These are phyloP conservation scores for Berkeleyomyces basicola DNA, from an alignment of 2,329 filamentous ascomycete genomes.

Conservation along the genomic window DNA sequence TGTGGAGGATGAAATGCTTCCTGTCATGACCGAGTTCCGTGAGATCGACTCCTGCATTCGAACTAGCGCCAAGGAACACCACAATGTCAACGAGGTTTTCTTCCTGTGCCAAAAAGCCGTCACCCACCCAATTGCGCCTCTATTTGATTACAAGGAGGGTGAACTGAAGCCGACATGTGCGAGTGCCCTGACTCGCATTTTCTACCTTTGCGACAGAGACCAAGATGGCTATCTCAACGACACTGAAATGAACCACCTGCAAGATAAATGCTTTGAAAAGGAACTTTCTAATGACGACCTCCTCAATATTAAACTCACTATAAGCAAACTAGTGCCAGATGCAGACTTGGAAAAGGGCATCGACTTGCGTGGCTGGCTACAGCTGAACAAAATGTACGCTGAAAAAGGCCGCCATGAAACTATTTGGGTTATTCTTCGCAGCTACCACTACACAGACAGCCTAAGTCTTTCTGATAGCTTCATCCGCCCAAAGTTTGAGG, in stretches of 20 bases:
- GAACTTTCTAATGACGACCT: slow-evolving; percentile 65
- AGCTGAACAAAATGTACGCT: slow-evolving; percentile 88
- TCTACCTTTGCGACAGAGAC: slow-evolving; percentile 92
- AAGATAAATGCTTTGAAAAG: slow-evolving; percentile 83
- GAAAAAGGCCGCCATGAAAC: slow-evolving; percentile 97
- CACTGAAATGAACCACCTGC: slow-evolving; percentile 78
- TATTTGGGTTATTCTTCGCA: slow-evolving; percentile 90
- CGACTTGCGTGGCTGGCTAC: slow-evolving; percentile 66
- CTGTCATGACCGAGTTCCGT: slow-evolving; percentile 95
- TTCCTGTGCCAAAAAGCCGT: slow-evolving; percentile 97
- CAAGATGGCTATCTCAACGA: slow-evolving; percentile 88
- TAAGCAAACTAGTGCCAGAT: slow-evolving; percentile 50
- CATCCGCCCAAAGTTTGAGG: slow-evolving; percentile 83
- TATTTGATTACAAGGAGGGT: slow-evolving; percentile 91
- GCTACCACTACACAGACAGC: slow-evolving; percentile 93
- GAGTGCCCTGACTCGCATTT: slow-evolving; percentile 73
- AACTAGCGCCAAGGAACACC: slow-evolving; percentile 78
- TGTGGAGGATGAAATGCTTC: slow-evolving; percentile 92
- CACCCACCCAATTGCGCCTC: slow-evolving; percentile 85
- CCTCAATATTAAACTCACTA: slow-evolving; percentile 76
- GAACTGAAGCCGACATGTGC: slow-evolving; percentile 77
- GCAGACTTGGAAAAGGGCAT: slow-evolving; percentile 55
- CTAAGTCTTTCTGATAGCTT: slow-evolving; percentile 82
- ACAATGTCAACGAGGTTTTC: slow-evolving; percentile 91
- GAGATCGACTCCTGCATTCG: slow-evolving; percentile 97